Evolutionary conservation across 768 basidiomycete genomes (phyloP), one percentile per base, ranked within the genome.

Genomic region (Hemileccinum impolitum): DNA sequence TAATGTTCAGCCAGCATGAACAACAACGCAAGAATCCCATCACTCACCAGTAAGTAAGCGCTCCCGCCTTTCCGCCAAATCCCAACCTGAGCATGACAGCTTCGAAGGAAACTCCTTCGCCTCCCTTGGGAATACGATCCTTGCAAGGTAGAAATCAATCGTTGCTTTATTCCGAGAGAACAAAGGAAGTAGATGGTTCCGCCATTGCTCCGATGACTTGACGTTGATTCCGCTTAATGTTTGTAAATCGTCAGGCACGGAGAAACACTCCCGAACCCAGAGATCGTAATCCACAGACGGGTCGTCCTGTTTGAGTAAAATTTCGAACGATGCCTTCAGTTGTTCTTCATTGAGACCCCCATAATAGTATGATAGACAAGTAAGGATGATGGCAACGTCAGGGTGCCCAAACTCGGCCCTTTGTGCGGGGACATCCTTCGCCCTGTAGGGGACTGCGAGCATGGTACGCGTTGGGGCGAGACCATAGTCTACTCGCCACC

Each of bases 361-460:
- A 23, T 74, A 70, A 32, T 72, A 72, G 39, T 72, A 72, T 0
- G 60, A 66, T 17, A 74, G 56, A 12, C 66, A 72, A 0, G 72
- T 74, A 18, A 72, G 62, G 13, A 57, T 47, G 39, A 74, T 59
- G 7, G 61, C 60, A 11, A 72, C 48, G 18, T 72, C 71, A 0
- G 71, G 71, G 39, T 74, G 71, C 5, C 67, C 69, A 32, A 72
- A 72, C 17, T 74, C 71, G n/a, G 71, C 71, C 23, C 65, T 57
- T 37, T 57, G 51, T 7, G 72, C 57, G 0, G 71, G 71, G 17
- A 70, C 54, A 19, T 74, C 72, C 45, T 69, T 72, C 0, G 71
- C 72, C 2, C 70, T 57, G 21, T 72, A 72, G 0, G 71, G 71
- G 1, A 72, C 72, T 0, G 71, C 71, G 4, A 72, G 53, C 56